Conservation (phyloP, 2,329 filamentous ascomycete genomes). For the Cladosporium sp. region DNA sequence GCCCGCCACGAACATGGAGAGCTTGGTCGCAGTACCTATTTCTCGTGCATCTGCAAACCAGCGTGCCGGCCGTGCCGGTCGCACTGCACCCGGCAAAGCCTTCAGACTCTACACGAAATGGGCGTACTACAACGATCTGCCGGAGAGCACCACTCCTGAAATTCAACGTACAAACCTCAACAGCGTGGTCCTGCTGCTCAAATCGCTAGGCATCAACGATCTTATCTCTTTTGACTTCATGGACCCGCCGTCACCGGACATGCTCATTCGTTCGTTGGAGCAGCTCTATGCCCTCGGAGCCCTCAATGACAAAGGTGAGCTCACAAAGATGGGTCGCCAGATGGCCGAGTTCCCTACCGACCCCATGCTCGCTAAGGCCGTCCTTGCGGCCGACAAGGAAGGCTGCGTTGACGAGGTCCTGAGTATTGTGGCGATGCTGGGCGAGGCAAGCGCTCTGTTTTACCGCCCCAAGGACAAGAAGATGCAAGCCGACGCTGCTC, state of each 20-base stretch:
- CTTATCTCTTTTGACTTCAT: constrained; percentile 93
- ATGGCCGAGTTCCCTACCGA: constrained; percentile 95
- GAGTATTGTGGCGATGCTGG: constrained; percentile 89
- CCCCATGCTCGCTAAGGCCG: constrained; percentile 81
- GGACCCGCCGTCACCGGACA: constrained; percentile 84
- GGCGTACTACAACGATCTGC: constrained; percentile 81
- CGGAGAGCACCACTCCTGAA: constrained; percentile 85
- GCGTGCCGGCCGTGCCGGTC: constrained; percentile 83
- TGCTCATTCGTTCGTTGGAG: constrained; percentile 81
- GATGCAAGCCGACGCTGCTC: constrained; percentile 85
- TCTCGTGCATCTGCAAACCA: constrained; percentile 91
- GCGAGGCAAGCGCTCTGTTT: constrained; percentile 82
- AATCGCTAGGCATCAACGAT: constrained; percentile 86
- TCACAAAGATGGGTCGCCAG: constrained; percentile 85
- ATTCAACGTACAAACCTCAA: constrained; percentile 88
- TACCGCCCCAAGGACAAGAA: constrained; percentile 97
- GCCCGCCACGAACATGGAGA: constrained; percentile 85
- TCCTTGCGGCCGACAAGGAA: constrained; percentile 81
- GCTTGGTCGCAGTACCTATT: constrained; percentile 82
- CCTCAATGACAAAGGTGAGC: constrained; percentile 77
- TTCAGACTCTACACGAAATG: constrained; percentile 92
- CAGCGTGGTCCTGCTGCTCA: constrained; percentile 75
- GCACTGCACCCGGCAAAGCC: constrained; percentile 86
- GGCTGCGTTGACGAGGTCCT: constrained; percentile 92
- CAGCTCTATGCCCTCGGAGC: constrained; percentile 86